Base-by-base conservation (phyloP, 1,284 basidiomycete species). In the Cerrena zonata region DNA sequence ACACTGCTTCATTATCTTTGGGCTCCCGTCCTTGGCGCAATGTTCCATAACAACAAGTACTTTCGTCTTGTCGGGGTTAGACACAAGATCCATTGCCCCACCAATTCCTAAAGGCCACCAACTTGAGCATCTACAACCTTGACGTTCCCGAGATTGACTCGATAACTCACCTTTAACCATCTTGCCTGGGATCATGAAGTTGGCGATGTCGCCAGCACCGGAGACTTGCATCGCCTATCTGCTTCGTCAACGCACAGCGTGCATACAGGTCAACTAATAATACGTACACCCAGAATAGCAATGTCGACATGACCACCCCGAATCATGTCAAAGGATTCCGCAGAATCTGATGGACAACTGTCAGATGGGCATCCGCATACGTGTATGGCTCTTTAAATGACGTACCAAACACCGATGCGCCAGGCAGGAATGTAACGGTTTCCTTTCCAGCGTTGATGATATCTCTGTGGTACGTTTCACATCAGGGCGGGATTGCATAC, bases 101-200 rank as follows among this genome's bases (percentile, higher is more conserved):
- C 94, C 94, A 68, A 97, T 94, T 34, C 91, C 90, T 86, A 55
- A 26, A 30, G 24, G 21, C 5, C 5, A 5, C 39, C 13, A 22
- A 7, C 7, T 5, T 15, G 5, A 40, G 13, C 39, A 40, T 10
- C 7, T 40, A 10, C 39, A 10, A 36, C n/a, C n/a, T n/a, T n/a
- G n/a, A n/a, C n/a, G 7, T 18, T 5, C 21, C 39, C 39, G 39
- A 40, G 39, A 18, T 40, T 40, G 39, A 5, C 10, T 40, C 39
- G 39, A 40, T 40, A 44, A 40, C 64, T 22, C 56, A 77, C 89
- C 91, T 75, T 92, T 93, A 44, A 93, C 82, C 65, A 94, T 80
- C 71, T 94, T 93, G 26, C 91, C 91, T 13, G 94, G 94, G 59
- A 97, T 92, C 93, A 96, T 97, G 67, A 91, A 98, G 75, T 98